phyloP scores from a whole-genome alignment of 495 filamentous ascomycete species.

The Margaritispora aquatica region DNA sequence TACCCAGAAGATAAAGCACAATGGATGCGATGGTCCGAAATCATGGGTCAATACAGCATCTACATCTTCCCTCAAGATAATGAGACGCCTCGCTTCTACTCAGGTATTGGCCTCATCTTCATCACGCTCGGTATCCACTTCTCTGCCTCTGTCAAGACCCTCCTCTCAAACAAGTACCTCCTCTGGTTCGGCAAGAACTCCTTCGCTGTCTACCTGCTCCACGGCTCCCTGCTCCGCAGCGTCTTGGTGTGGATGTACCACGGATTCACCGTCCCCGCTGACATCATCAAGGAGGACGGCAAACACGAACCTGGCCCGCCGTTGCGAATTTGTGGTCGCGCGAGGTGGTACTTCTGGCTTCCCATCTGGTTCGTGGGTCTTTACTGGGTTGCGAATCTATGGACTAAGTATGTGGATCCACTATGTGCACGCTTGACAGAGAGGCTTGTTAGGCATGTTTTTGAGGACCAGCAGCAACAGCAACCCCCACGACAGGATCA shows the following conservation, averaged over 20 bases:
- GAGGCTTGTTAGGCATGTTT: constrained; percentile 48
- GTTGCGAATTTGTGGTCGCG: constrained; percentile 7
- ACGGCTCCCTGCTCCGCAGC: constrained; percentile 57
- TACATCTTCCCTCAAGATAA: constrained; percentile 51
- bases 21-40: constrained; percentile 51
- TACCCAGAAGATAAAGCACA: constrained; percentile 55
- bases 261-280: constrained; percentile 46
- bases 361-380: constrained; percentile 53
- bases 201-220: constrained; percentile 64
- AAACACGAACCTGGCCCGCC: constrained; percentile 26
- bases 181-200: constrained; percentile 63
- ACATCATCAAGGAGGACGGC: constrained; percentile 42
- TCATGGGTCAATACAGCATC: constrained; percentile 36
- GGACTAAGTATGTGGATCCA: constrained; percentile 61
- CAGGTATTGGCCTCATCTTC: constrained; percentile 51
- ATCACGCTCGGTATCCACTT: constrained; percentile 49
- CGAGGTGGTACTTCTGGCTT: constrained; percentile 22
- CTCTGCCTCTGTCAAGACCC: constrained; percentile 46
- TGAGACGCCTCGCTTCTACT: constrained; percentile 45
- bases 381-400: constrained; percentile 51
- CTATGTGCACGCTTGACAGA: constrained; percentile 57
- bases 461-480: constrained; percentile 30
- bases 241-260: constrained; percentile 62
- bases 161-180: constrained; percentile 49
- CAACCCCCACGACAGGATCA: not conserved